These are phyloP conservation scores for Chaetomidium leptoderma DNA, from an alignment of 495 filamentous ascomycete species.

Conservation along the genomic window DNA sequence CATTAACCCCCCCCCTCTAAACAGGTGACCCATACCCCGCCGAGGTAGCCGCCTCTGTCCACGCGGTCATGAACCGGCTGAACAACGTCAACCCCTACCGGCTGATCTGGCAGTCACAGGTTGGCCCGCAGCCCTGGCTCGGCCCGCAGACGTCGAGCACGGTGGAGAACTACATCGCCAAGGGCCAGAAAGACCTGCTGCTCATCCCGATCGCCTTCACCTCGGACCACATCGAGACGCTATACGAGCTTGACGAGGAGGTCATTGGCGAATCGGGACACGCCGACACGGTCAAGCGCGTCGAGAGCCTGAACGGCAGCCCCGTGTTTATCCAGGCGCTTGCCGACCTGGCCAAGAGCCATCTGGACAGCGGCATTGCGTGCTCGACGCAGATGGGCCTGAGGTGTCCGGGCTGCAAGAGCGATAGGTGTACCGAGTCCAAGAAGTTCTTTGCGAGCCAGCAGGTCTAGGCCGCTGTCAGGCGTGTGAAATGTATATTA, in stretches of 20 bases:
- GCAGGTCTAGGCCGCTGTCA: constrained; percentile 15
- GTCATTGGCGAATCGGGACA: constrained; percentile 87
- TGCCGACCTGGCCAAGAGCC: constrained; percentile 76
- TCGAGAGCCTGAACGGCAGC: constrained; percentile 89
- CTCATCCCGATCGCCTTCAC: constrained; percentile 97
- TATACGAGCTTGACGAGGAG: constrained; percentile 93
- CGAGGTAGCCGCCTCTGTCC: constrained; percentile 94
- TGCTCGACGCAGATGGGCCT: constrained; percentile 80
- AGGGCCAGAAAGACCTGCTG: constrained; percentile 85
- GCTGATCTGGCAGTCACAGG: constrained; percentile 96
- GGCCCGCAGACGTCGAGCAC: constrained; percentile 89
- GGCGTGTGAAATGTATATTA: neutral
- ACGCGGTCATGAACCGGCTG: constrained; percentile 90
- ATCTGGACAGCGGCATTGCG: constrained; percentile 64
- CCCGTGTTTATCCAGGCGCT: constrained; percentile 88
- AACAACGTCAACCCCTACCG: constrained; percentile 84
- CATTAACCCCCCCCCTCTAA: constrained; percentile 14
- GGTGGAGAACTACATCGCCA: constrained; percentile 81
- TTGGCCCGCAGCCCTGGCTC: constrained; percentile 91
- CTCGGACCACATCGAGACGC: constrained; percentile 95
- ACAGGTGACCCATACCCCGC: constrained; percentile 91
- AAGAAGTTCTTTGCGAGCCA: constrained; percentile 85
- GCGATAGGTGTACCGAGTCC: constrained; percentile 80
- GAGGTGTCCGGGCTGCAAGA: constrained; percentile 90
- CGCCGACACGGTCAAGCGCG: constrained; percentile 74